Evolutionary conservation across 140 eudicot genomes (phyloP), one percentile per base, ranked within the genome.

Genomic region (Anethum foeniculum): DNA sequence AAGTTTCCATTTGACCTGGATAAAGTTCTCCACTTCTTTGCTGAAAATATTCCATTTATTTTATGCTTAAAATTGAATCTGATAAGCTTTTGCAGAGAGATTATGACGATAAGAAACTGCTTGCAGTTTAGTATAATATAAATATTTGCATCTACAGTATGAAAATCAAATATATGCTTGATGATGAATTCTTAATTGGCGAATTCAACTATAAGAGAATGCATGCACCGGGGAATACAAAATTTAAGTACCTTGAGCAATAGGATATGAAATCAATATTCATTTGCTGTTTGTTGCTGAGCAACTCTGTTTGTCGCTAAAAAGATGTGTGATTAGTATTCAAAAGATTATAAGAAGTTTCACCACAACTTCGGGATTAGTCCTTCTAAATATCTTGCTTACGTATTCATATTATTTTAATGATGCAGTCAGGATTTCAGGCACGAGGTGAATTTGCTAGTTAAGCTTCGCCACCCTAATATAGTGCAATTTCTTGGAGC

Each of bases 401-500:
- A 6, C 5, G 5, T 62, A 10, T 62, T 62, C 34, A 62, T 25
- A n/a, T 2, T 85, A 47, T 84, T 83, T 73, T 72, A 13, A 69
- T 76, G 71, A 73, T 82, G 51, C 93, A 95, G 99, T 81, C 99
- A 95, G 89, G 97, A 95, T 88, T 95, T 95, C 88, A 89, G 97
- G 88, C 99, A 95, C 51, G 99, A 95, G 89, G 99, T 95, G 84
- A 95, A 90, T 84, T 86, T 95, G 93, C 97, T 95, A 79, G 98
- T 96, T 87, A 96, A 96, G 88, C 99, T 96, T 84, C 98, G 99
- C 72, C 99, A 96, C 88, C 99, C 99, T 82, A 93, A 96, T 85
- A 89, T 96, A 69, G 99, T 96, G 76, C 99, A 95, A 79, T 95
- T 95, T 83, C 97, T 95, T 60, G 99, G 99, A 90, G 99, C 99